Evolutionary conservation across 2,329 filamentous ascomycete species (phyloP), one percentile per base, ranked within the genome.

Genomic region (Cyphellophora europaea): DNA sequence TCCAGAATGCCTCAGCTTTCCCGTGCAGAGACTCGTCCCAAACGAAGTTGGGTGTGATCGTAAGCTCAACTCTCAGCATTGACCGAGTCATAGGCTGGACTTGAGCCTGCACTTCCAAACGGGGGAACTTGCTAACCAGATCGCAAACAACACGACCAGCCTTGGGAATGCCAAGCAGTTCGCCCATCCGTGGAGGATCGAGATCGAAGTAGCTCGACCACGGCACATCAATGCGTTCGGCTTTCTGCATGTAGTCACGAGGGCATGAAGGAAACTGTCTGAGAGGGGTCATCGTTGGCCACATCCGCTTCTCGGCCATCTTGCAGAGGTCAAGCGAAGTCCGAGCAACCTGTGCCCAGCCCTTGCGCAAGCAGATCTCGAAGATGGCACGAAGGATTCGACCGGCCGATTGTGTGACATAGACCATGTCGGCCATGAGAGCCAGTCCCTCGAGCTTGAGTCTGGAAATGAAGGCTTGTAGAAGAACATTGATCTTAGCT

Each of bases 281-380:
- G 19, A 98, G 69, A 8, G 93, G 91, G 23, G 86, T 85, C 91
- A 96, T 98, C 5, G 89, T 96, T 11, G 89, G 88, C 91, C 91
- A 98, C 93, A 98, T 98, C 32, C 93, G 76, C 69, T 94, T 94
- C 66, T 98, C 91, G 0, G 89, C 91, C 86, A 94, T 96, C 66
- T 98, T 98, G 65, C 93, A 98, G 35, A 98, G 72, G 50, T 94
- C 85, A 27, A 98, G 68, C 1, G 91, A 88, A 43, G 82, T 86
- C 64, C 91, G 94, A 6, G 91, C 85, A 3, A 96, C 91, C 11
- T 79, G 81, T 1, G 91, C 78, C 89, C 89, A 98, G 19, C 89
- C 89, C 61, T 95, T 95, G 64, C 89, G 93, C 47, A 98, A 64
- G n/a, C 84, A 82, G 36, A 98, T 96, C 62, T 98, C 93, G 48